Evolutionary conservation across 139 green algal genomes (phyloP), one percentile per base, ranked within the genome.

Genomic region (Chlorella sp.): DNA sequence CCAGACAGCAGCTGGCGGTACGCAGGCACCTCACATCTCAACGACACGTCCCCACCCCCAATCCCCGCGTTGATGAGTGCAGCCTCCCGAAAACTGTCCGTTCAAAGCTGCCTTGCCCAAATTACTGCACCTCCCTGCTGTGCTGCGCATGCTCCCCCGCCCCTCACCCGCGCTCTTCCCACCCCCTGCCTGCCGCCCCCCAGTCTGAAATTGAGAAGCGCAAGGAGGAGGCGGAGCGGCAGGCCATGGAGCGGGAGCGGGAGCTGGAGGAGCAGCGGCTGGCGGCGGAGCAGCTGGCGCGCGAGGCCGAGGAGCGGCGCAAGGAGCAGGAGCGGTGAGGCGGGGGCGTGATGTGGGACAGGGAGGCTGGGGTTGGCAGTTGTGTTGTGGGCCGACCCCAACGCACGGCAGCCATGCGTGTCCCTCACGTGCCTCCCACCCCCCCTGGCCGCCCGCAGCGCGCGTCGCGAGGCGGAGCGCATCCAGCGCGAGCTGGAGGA

Each of bases 151-250:
- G 68, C 20, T 72, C 64, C 32, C 30, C 64, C 28, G 40, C 69
- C 40, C 38, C 72, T 60, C 41, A 38, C 72, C 41, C 19, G 24
- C 72, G 16, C 56, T 3, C 58, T 11, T 60, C 14, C 24, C 51
- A 13, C 3, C 34, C 14, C 30, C 64, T 70, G 41, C 43, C 30
- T 13, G 60, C 48, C 40, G 3, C 22, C 30, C 56, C 22, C 56
- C 82, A 94, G 91, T 79, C 92, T 74, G 83, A 98, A 43, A 99
- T 99, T 82, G 97, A 99, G 92, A 91, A 93, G 84, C 92, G 95
- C 75, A 99, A 99, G 91, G 97, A 99, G 92, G 95, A 98, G 89
- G 76, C 90, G 56, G 97, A 99, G 92, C 91, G 90, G 34, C 78
- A 90, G 48, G 73, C 95, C 79, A 81, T 96, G 60, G 95, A 98